Evolutionary conservation across 345 rosid genomes (phyloP), one percentile per base, ranked within the genome.

Genomic region (Noccaea bulbosa): DNA sequence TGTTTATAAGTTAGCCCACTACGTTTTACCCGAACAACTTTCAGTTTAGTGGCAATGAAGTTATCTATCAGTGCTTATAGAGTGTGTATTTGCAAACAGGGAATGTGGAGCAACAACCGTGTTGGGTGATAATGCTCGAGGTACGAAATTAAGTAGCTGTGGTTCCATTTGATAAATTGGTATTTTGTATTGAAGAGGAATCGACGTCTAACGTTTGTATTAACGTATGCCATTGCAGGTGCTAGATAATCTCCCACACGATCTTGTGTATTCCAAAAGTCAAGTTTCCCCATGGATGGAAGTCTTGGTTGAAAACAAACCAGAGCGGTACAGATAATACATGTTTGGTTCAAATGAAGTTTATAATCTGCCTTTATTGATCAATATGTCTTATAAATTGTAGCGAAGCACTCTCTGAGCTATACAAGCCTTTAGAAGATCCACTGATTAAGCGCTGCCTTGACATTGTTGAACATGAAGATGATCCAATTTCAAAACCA

Each of bases 71-170:
- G 52, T 45, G 70, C 70, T 75, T 62, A 75, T 64, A 54, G 14
- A 46, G 15, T 41, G 52, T 43, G 52, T 43, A 12, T 72, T 72
- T 71, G 62, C 44, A 44, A 74, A 61, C 85, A 88, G 98, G 88
- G 43, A 80, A 83, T 62, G 81, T 76, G 79, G 82, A 88, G 77
- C 82, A 84, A 77, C 91, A 88, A 59, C 96, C 98, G 30, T 92
- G 96, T 69, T 92, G 98, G 98, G 93, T 87, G 70, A 90, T 92
- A 68, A 86, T 92, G 96, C 96, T 90, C 17, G 98, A 92, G 98
- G 98, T 92, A 79, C 1, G 47, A 10, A 20, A 12, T 38, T 54
- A 37, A 53, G 64, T 54, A 45, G 69, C 3, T 62, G 32, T 38
- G 30, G 59, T 46, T 38, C 59, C 37, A 9, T 68, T 35, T 53